Conservation (phyloP, 257 asterid species). For the Solanum ossicruentum region DNA sequence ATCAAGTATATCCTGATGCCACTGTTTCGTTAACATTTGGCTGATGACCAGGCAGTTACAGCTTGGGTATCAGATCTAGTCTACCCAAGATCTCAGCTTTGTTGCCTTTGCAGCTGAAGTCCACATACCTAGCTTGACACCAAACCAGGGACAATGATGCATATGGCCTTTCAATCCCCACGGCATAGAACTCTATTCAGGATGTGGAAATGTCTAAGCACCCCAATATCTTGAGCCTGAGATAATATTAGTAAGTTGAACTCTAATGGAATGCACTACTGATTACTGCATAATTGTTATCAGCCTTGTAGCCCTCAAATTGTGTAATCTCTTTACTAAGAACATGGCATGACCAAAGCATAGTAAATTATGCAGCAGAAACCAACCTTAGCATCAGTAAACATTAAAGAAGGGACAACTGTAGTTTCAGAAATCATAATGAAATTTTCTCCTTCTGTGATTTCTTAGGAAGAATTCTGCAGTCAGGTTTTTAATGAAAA, state of each 20-base stretch:
- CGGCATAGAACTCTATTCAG: background rate
- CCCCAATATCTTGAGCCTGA: background rate
- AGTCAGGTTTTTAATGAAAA: background rate
- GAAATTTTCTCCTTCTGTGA: background rate
- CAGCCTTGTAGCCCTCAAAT: background rate
- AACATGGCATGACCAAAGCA: background rate
- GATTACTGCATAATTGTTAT: background rate
- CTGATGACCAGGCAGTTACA: background rate
- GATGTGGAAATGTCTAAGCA: background rate
- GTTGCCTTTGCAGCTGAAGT: background rate
- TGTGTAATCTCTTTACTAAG: background rate
- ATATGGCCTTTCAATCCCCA: background rate
- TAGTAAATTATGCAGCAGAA: background rate
- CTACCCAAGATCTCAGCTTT: background rate
- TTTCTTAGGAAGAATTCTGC: background rate
- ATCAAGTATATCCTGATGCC: background rate
- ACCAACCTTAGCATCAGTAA: background rate
- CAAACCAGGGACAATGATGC: background rate
- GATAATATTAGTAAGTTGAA: background rate
- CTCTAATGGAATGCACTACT: background rate
- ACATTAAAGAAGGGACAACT: background rate
- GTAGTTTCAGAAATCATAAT: background rate
- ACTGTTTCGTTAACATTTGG: background rate
- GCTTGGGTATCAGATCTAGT: background rate
- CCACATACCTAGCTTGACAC: background rate